Conservation (phyloP, 1,284 basidiomycete genomes). For the Ceratobasidium sp. region DNA sequence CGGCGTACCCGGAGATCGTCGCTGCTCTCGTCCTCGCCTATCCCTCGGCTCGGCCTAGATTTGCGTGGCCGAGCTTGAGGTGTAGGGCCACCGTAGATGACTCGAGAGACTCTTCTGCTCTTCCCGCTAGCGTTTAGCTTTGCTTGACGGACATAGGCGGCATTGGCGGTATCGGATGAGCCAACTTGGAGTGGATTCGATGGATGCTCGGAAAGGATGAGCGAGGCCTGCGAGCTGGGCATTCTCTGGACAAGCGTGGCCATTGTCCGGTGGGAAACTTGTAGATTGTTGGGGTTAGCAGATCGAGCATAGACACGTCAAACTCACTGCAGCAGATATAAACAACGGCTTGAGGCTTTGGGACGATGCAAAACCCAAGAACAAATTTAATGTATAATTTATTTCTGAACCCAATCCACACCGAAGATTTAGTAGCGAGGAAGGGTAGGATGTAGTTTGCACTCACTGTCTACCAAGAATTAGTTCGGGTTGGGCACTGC, state of each 20-base stretch:
- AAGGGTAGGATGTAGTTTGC: neutral
- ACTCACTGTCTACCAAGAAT: conserved; percentile 39
- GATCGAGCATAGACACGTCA: neutral
- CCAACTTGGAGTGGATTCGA: conserved; percentile 80
- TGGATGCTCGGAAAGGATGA: conserved; percentile 73
- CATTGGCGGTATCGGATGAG: conserved; percentile 72
- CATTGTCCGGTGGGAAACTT: conserved; percentile 3
- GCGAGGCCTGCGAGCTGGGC: conserved; percentile 33
- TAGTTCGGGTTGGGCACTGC: neutral
- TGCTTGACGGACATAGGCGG: conserved; percentile 59
- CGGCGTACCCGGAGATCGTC: conserved; percentile 51
- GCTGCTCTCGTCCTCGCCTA: conserved; percentile 50
- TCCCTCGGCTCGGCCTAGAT: conserved; percentile 52
- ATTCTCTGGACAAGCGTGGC: conserved; percentile 35
- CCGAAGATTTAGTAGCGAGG: neutral
- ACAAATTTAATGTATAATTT: conserved; percentile 40
- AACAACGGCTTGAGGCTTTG: neutral
- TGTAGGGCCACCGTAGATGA: conserved; percentile 65
- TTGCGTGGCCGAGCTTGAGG: conserved; percentile 48
- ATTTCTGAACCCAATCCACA: neutral
- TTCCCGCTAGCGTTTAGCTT: conserved; percentile 57
- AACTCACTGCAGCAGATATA: conserved; percentile 4
- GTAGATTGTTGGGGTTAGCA: neutral
- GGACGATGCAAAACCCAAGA: conserved; percentile 11
- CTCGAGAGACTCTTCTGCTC: conserved; percentile 64